Base-by-base conservation (phyloP, 106 monocot genomes). In the Dendrobium officinale region DNA sequence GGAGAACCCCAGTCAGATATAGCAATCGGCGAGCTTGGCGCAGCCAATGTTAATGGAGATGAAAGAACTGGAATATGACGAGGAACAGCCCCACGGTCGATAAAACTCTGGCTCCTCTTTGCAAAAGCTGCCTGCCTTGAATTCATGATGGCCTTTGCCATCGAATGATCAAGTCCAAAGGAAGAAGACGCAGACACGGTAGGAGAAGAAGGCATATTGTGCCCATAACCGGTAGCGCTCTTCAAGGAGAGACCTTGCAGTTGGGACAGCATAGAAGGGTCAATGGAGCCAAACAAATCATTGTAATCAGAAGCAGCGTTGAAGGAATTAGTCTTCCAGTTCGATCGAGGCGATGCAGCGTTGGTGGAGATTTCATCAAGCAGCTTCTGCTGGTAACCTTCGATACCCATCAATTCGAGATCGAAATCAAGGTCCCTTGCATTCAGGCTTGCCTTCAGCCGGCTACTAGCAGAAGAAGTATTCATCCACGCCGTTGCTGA, bases 51-150 rank as follows among this genome's bases (percentile, higher is more conserved):
- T 72, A 40, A 40, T 40, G 33, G 72, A 4, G 72, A 72, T 9
- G 43, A 22, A 49, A 79, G 67, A 75, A 24, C 54, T 7, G 82
- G 29, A 5, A 80, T 61, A 37, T 85, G 85, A 18, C 81, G 75
- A 0, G 40, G 66, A 4, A 55, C 49, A 40, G 20, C 74, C 24
- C 90, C 88, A 4, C 87, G 88, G 81, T 91, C 91, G 51, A 75
- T 40, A 83, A 88, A 91, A 85, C 91, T 91, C 81, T 87, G 88
- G 79, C 91, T 91, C 13, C 91, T 82, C 77, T 88, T 91, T 0
- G 86, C 86, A 49, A 91, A 83, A 8, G 91, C 84, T 1, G 91
- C 56, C 4, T 88, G 70, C 59, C 86, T 80, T 5, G 86, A 82
- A 20, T 88, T 86, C 84, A 91, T 88, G 77, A 88, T 79, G 41